phyloP scores from a whole-genome alignment of 495 filamentous ascomycete species.

The Xylaria intraflava region DNA sequence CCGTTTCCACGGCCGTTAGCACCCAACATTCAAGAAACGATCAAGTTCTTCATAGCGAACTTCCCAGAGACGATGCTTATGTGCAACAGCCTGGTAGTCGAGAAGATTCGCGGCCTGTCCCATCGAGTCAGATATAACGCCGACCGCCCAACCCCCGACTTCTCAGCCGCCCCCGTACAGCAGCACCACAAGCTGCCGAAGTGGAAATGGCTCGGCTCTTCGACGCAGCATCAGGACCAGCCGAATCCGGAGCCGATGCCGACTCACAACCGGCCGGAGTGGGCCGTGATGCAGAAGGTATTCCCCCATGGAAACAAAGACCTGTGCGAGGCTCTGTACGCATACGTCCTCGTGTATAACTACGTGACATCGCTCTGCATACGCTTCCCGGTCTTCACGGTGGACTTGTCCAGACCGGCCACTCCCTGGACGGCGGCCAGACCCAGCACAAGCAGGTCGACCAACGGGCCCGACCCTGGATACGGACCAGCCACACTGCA shows the following conservation, averaged over 20 bases:
- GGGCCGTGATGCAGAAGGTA: constrained; percentile 49
- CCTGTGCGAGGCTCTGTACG: constrained; percentile 57
- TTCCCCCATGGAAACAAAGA: constrained; percentile 51
- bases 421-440: constrained; percentile 10
- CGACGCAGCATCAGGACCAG: constrained; percentile 12
- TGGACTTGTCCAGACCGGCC: constrained; percentile 13
- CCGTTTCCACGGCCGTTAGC: neutral
- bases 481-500: neutral
- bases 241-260: neutral
- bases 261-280: constrained; percentile 19
- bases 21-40: constrained; percentile 20
- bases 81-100: constrained; percentile 38
- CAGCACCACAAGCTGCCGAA: constrained; percentile 18
- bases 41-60: constrained; percentile 19
- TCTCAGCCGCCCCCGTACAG: constrained; percentile 4
- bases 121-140: constrained; percentile 31
- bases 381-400: constrained; percentile 14
- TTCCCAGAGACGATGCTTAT: constrained; percentile 41
- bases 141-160: constrained; percentile 15
- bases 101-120: constrained; percentile 42
- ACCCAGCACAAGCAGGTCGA: neutral
- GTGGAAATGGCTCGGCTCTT: constrained; percentile 20
- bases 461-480: neutral
- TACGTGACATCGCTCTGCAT: constrained; percentile 46
- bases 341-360: constrained; percentile 56